Conservation (phyloP, 768 basidiomycete genomes). For the Tulasnella sp. region DNA sequence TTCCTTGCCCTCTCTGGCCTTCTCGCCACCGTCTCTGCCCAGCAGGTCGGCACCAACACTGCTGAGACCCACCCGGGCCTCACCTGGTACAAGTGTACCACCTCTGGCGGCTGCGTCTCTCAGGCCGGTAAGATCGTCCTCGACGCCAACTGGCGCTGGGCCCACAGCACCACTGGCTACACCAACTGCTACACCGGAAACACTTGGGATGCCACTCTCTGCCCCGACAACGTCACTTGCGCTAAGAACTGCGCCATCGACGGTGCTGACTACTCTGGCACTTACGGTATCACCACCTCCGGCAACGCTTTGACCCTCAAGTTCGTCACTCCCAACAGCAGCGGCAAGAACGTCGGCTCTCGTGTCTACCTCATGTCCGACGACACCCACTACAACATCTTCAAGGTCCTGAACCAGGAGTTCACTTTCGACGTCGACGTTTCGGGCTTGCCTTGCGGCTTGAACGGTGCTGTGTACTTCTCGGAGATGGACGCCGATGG, state of each 20-base stretch:
- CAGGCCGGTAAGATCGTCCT: not conserved
- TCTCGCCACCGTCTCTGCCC: constrained; percentile 24
- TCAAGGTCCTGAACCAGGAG: constrained; percentile 49
- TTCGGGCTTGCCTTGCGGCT: constrained; percentile 48
- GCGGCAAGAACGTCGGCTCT: constrained; percentile 14
- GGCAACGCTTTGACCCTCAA: constrained; percentile 22
- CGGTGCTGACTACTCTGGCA: constrained; percentile 25
- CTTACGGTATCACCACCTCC: constrained; percentile 22
- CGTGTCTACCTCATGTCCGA: constrained; percentile 41
- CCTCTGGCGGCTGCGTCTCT: constrained; percentile 26
- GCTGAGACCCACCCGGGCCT: constrained; percentile 46
- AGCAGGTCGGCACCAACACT: constrained; percentile 43
- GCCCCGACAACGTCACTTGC: constrained; percentile 36
- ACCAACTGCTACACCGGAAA: constrained; percentile 48
- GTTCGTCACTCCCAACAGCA: constrained; percentile 15
- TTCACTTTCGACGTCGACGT: constrained; percentile 56
- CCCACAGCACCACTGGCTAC: constrained; percentile 32
- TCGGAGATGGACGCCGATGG: constrained; percentile 53
- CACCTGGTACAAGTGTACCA: constrained; percentile 42
- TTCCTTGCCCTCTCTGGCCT: not conserved
- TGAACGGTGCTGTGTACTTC: constrained; percentile 58
- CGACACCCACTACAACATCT: constrained; percentile 39
- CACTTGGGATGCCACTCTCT: constrained; percentile 38
- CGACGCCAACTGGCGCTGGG: constrained; percentile 26
- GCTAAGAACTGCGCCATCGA: constrained; percentile 36